Evolutionary conservation across 768 basidiomycete genomes (phyloP).

Genomic region (Suillus fuscotomentosus): DNA sequence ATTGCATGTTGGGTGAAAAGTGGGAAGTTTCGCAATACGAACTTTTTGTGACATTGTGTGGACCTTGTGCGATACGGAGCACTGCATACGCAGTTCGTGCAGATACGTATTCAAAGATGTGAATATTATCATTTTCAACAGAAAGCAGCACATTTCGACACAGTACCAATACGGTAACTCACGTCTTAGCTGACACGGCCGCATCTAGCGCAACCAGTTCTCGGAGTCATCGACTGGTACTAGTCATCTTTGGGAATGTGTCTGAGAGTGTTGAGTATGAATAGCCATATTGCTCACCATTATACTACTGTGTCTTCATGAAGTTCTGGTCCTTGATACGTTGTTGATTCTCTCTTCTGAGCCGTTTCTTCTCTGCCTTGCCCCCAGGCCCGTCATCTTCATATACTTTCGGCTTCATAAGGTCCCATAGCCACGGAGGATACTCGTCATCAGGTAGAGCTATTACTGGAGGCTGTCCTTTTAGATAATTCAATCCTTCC

Average conservation of each 20-base stretch:
- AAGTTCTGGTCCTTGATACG: constrained; percentile 82
- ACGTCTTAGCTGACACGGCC: no score
- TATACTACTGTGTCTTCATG: constrained; percentile 70
- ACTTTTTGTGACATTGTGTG: no score
- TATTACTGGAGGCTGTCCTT: constrained; percentile 74
- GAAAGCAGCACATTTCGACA: no score
- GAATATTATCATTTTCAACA: no score
- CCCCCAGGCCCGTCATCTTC: constrained; percentile 77
- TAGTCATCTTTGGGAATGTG: not conserved
- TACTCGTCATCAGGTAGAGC: constrained; percentile 82
- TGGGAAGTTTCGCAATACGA: no score
- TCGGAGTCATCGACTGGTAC: no score
- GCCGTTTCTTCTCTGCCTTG: constrained; percentile 51
- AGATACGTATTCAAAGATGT: no score
- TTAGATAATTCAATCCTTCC: constrained; percentile 80
- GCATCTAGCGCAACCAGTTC: no score
- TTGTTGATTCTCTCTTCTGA: constrained; percentile 63
- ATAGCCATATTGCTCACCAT: not conserved
- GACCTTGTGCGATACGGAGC: no score
- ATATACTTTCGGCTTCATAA: constrained; percentile 58
- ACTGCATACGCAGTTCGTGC: no score
- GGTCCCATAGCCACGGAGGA: constrained; percentile 86
- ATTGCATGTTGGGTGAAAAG: no score
- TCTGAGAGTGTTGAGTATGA: not conserved
- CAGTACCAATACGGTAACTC: no score